phyloP scores from a whole-genome alignment of 148 eudicot species.

The Limonium bicolor region DNA sequence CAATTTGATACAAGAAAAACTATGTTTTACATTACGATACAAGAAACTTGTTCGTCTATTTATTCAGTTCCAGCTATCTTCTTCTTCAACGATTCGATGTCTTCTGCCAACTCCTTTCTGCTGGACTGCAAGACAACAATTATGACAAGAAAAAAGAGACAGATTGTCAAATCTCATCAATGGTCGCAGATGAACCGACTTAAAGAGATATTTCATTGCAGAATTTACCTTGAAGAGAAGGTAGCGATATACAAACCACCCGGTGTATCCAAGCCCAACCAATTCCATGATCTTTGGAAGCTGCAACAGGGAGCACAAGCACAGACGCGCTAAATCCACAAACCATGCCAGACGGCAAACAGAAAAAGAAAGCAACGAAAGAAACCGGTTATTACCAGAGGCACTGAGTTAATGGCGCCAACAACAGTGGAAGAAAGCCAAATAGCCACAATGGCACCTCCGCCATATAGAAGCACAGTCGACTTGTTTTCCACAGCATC shows the following conservation, averaged over 20 bases:
- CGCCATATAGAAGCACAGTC: conserved; percentile 92
- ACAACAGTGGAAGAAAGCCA: conserved; percentile 79
- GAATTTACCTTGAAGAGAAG: conserved; percentile 86
- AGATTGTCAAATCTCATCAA: neutral
- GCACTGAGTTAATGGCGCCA: conserved; percentile 90
- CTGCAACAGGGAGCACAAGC: conserved; percentile 18
- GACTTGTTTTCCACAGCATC: conserved; percentile 94
- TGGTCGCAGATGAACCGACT: neutral
- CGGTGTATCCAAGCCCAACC: conserved; percentile 97
- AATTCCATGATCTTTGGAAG: conserved; percentile 97
- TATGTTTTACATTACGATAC: too few species aligned
- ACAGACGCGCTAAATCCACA: neutral
- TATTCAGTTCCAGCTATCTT: conserved; percentile 70
- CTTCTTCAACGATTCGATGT: conserved; percentile 67
- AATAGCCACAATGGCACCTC: conserved; percentile 80
- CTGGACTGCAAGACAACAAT: conserved; percentile 31
- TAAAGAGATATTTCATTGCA: neutral
- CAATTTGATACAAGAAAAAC: too few species aligned
- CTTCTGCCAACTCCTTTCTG: conserved; percentile 73
- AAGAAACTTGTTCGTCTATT: too few species aligned
- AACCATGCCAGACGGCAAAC: too few species aligned
- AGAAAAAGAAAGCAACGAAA: neutral
- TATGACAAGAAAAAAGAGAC: neutral
- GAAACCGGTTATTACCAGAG: conserved; percentile 41
- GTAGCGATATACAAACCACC: conserved; percentile 99